These are phyloP conservation scores for Lactarius trivialis DNA, from an alignment of 768 basidiomycete species.

Conservation along the genomic window DNA sequence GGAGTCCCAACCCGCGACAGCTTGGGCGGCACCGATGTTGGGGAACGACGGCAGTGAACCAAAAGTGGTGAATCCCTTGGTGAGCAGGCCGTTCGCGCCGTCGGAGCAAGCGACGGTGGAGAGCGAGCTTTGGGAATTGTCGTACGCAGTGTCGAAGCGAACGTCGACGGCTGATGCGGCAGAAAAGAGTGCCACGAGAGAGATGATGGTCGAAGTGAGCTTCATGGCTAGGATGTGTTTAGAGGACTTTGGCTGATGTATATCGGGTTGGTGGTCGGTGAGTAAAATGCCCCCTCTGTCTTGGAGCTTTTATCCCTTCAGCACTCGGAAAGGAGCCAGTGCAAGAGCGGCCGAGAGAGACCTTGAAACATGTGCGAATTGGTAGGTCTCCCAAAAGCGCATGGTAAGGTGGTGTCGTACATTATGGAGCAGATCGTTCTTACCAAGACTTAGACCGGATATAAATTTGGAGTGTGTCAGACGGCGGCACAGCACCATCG, in stretches of 20 bases:
- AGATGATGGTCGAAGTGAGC: conserved; percentile 22
- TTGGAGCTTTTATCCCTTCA: background rate
- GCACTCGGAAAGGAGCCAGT: background rate
- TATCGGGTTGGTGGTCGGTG: background rate
- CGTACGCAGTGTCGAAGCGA: conserved; percentile 32
- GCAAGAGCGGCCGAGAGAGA: background rate
- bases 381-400: background rate
- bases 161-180: conserved; percentile 12
- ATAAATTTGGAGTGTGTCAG: background rate
- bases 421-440: background rate
- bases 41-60: conserved; percentile 31
- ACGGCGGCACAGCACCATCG: background rate
- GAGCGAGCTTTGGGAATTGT: conserved; percentile 24
- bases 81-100: conserved; percentile 30
- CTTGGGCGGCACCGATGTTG: conserved; percentile 31
- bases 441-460: background rate
- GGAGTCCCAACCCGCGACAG: conserved; percentile 30
- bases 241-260: background rate
- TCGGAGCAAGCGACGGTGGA: conserved; percentile 30
- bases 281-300: background rate
- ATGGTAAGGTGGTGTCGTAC: background rate
- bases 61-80: conserved; percentile 31
- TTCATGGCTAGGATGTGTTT: conserved; percentile 25
- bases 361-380: background rate
- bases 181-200: conserved; percentile 20